Evolutionary conservation across 2,329 filamentous ascomycete genomes (phyloP), one percentile per base, ranked within the genome.

Genomic region (Xylariomycetidae sp.): DNA sequence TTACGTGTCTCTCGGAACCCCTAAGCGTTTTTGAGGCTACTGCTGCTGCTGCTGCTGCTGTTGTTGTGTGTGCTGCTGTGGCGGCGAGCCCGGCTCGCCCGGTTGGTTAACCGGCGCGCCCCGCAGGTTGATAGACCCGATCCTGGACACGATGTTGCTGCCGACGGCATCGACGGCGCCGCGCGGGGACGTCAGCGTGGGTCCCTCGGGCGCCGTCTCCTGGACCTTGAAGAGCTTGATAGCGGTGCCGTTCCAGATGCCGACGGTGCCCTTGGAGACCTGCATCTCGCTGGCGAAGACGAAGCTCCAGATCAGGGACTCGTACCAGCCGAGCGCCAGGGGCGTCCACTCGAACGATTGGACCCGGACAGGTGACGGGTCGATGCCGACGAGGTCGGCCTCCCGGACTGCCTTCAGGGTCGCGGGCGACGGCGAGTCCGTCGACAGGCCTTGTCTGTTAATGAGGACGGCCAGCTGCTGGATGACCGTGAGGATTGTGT

Each of bases 321-420:
- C 88, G 58, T 97, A 96, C 92, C 92, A 97, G 30, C 89, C 90
- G 31, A 97, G 70, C 1, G 87, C 85, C 20, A 95, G 69, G 1
- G 86, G 82, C 3, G 88, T 90, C 90, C 90, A 97, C 62, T 95
- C 88, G 52, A 97, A 97, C 11, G 87, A 82, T 54, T 96, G 89
- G 12, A 92, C 82, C 19, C 85, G 76, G 33, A 87, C 73, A 1
- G 83, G 71, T 2, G 80, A 80, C 1, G 85, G 76, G 28, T 95
- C 88, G 23, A 95, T 77, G 7, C 79, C 82, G 8, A 79, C 72
- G 27, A 94, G 66, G 31, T 76, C 70, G 2, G 83, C 72, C 13
- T 71, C 67, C 38, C 69, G 70, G 39, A 87, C 78, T 16, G 66
- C 70, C 27, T 63, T 64, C 16, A 82, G 58, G 4, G 66, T 65